Evolutionary conservation across 805 yeast genomes (phyloP), one percentile per base, ranked within the genome.

Genomic region (Yarrowia sp.): DNA sequence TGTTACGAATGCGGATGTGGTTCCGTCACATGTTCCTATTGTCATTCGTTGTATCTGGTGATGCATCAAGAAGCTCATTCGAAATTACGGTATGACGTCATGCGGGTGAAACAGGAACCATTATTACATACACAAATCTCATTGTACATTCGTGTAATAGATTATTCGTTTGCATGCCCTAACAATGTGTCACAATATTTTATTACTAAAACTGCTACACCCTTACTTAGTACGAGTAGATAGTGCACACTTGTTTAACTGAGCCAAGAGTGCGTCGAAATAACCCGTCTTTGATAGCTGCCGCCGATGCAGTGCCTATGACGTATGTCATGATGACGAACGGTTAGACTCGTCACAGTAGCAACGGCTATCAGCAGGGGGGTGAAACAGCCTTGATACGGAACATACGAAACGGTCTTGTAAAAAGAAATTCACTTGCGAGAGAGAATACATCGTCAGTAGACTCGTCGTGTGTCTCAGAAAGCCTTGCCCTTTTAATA

Each of bases 291-390:
- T 14, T 5, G 17, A n/a, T 14, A 5, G 8, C 4, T 17, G 35
- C 4, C 22, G 35, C 33, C 2, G 19, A 30, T 17, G 52, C 36
- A 48, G 52, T 12, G 6, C 6, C 24, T 6, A 14, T 28, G 52
- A 48, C 35, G 35, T 48, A 19, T 36, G 30, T 28, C 4, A 30
- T 17, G 10, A 26, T n/a, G 35, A 44, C 26, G 12, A 46, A 46
- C 52, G 52, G 35, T 16, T 16, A n/a, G 51, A 6, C n/a, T 30
- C 24, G 3, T n/a, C 30, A 48, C n/a, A n/a, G n/a, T n/a, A 21
- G 12, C 17, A 48, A 48, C 54, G 54, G 54, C 28, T 48, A 32
- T 14, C 54, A 19, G 54, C 54, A 48, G 54, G 54, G 54, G 54
- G 38, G 32, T 48, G 54, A 48, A 48, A 48, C 54, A 32, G 54